Conservation (phyloP, 176 grass and related monocot genomes). For the Bolboschoenus planiculmis region DNA sequence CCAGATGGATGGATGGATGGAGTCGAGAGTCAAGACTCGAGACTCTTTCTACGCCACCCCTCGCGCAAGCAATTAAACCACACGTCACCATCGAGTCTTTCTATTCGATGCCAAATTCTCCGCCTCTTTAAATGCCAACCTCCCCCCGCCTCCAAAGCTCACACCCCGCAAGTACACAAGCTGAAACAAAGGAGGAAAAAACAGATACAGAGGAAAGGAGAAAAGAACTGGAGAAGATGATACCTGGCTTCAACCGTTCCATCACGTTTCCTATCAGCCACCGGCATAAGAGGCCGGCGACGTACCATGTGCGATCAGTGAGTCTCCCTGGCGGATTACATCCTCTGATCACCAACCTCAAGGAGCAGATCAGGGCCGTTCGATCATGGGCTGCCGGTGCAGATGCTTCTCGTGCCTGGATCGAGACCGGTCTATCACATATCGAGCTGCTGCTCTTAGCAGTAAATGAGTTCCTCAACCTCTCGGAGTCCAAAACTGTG, state of each 20-base stretch:
- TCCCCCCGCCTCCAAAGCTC: background rate
- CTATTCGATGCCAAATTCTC: background rate
- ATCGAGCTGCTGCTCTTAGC: conserved; percentile 30
- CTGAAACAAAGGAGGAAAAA: background rate
- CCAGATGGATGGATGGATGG: background rate
- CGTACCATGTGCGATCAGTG: conserved; percentile 38
- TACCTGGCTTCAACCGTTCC: conserved; percentile 36
- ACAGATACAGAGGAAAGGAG: background rate
- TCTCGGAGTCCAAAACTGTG: conserved; percentile 19
- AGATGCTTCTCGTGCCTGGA: conserved; percentile 7
- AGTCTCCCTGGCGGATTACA: conserved; percentile 51
- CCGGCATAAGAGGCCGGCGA: background rate
- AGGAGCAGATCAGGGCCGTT: conserved; percentile 40
- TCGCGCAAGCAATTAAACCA: background rate
- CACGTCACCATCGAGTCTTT: background rate
- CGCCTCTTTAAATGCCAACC: background rate
- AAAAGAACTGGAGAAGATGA: conserved; percentile 15
- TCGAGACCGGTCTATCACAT: conserved; percentile 27
- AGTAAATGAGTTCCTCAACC: conserved; percentile 37
- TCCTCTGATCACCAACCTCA: conserved; percentile 35
- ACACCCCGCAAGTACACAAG: background rate
- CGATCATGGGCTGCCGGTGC: conserved; percentile 29
- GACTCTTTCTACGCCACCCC: background rate
- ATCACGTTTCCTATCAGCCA: conserved; percentile 50
- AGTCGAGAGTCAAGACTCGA: background rate